Percentiles rank a stretch among this genome's conserved stretches.
Evolutionary conservation across 108 stramenopile genomes (phyloP).

Genomic region (Nitzschia sp.): DNA sequence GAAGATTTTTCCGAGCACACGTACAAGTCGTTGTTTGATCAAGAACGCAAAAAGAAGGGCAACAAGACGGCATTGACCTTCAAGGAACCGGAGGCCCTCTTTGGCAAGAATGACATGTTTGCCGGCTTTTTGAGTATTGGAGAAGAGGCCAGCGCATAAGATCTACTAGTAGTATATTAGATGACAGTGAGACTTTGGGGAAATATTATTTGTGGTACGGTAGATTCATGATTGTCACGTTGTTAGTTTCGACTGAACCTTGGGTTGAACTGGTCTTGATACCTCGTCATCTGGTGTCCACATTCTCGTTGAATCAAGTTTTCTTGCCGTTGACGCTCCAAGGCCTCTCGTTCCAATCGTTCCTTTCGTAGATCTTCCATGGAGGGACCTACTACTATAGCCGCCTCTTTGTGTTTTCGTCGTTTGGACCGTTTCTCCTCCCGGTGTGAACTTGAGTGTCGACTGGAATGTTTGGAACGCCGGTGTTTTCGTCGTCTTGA

Average conservation of each 20-base stretch:
- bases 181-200: too few species aligned
- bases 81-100: constrained; percentile 55
- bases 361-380: constrained; percentile 32
- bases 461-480: neutral
- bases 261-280: constrained; percentile 41
- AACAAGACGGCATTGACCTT: constrained; percentile 68
- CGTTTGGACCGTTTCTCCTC: neutral
- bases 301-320: neutral
- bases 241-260: constrained; percentile 16
- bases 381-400: neutral
- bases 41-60: constrained; percentile 54
- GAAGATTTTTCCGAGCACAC: constrained; percentile 81
- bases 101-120: constrained; percentile 64
- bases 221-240: too few species aligned
- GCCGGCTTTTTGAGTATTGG: constrained; percentile 32
- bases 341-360: constrained; percentile 25
- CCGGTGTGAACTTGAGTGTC: neutral
- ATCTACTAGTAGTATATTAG: neutral
- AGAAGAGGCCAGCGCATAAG: neutral
- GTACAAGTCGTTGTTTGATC: constrained; percentile 84
- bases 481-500: constrained; percentile 2
- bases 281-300: neutral
- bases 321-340: constrained; percentile 29
- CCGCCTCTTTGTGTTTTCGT: neutral
- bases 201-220: too few species aligned